Base-by-base conservation (phyloP, 2,329 filamentous ascomycete genomes). In the Elsinoe fawcettii region DNA sequence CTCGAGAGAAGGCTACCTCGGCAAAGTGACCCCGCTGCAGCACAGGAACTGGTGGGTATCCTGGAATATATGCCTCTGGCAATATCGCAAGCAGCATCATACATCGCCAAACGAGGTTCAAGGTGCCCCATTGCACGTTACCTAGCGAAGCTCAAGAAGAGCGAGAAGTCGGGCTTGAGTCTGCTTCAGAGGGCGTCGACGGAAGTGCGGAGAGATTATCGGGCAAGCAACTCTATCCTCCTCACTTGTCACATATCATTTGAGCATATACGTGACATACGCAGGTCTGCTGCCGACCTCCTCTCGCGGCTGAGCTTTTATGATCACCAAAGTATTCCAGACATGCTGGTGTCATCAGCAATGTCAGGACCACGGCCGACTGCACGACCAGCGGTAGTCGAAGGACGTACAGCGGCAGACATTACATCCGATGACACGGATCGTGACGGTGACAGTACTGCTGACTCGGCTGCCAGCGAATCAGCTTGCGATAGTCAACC, bases 41-140 rank as follows among this genome's bases (percentile, higher is more conserved):
- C 47, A 3, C 4, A 7, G 25, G 16, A 60, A 27, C 62, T 67
- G 1, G 58, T 53, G n/a, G 25, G 54, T 2, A 62, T 62, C 14
- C 66, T 73, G 0, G 69, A 70, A 0, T 62, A 56, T 51, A 67
- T 71, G 56, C 70, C 69, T 23, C 66, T 71, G 22, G 69, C 68
- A 0, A 67, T 72, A 14, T 57, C 60, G 2, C 67, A 71, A 51
- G 70, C 70, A 4, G 65, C 66, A 23, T 64, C 66, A 4, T 72
- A 69, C 54, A 72, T 73, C 46, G 37, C 12, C 12, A 23, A 60
- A 43, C 61, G 64, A 37, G 56, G 51, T 9, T 67, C 66, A 2
- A 64, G 64, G 23, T 66, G 61, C 39, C 71, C 69, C 0, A 60
- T 73, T 0, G 37, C 61, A 14, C 60, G 66, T 16, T 80, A 80